A percentile compares a stretch with the other conserved stretches of the same genome.
phyloP scores from a whole-genome alignment of 2,329 filamentous ascomycete genomes.

The Atkinsonella texensis region DNA sequence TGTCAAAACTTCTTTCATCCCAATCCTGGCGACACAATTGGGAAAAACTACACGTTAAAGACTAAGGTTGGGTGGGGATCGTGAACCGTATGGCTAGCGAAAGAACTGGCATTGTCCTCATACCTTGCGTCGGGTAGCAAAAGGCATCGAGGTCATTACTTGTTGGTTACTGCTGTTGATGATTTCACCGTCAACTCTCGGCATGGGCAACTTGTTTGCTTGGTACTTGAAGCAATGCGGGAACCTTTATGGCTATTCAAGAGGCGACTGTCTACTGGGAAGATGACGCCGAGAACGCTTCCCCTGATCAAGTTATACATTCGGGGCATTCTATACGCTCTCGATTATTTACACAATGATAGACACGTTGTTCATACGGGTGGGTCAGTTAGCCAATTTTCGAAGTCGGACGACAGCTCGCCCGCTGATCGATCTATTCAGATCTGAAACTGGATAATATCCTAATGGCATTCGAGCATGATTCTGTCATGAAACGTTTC shows the following conservation, averaged over 20 bases:
- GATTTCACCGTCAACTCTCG: slow-evolving; percentile 17
- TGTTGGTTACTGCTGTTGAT: slow-evolving; percentile 19
- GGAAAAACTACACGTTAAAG: not conserved
- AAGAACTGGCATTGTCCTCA: slow-evolving; percentile 9
- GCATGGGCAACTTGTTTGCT: slow-evolving; percentile 18
- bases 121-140: not conserved
- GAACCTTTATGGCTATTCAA: slow-evolving; percentile 24
- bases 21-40: slow-evolving; percentile 1
- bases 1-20: slow-evolving; percentile 2
- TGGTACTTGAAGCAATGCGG: slow-evolving; percentile 26
- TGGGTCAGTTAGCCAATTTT: not conserved
- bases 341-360: slow-evolving; percentile 29
- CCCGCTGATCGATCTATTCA: slow-evolving; percentile 7
- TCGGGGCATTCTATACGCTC: slow-evolving; percentile 22
- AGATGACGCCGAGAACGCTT: slow-evolving; percentile 6
- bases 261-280: slow-evolving; percentile 22
- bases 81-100: slow-evolving; percentile 4
- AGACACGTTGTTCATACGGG: slow-evolving; percentile 29
- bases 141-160: slow-evolving; percentile 10
- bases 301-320: slow-evolving; percentile 24
- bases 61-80: slow-evolving; percentile 4
- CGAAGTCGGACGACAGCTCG: not conserved
- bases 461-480: slow-evolving; percentile 11
- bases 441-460: slow-evolving; percentile 16
- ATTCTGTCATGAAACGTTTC: slow-evolving; percentile 10